Percentiles rank a stretch among this genome's conserved stretches.
These are phyloP conservation scores for Artemisia tridentata DNA, from an alignment of 129 eudicot genomes.

Conservation along the genomic window DNA sequence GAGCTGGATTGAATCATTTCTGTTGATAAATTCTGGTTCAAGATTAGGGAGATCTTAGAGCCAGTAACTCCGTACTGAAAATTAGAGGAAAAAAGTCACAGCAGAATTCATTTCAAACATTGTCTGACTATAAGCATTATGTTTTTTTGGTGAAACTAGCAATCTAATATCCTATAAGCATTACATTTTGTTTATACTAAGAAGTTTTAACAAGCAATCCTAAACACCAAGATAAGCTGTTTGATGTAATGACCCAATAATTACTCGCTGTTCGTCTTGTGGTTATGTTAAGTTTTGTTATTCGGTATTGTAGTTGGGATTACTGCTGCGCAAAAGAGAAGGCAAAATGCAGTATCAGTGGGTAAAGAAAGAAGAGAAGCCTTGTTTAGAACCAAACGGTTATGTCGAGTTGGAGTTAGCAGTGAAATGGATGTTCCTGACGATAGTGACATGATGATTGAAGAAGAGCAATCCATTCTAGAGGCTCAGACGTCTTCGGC, in stretches of 20 bases:
- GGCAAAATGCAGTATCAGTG: slow-evolving; percentile 76
- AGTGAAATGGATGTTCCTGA: slow-evolving; percentile 40
- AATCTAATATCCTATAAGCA: too few relatives aligned
- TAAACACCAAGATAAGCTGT: not conserved
- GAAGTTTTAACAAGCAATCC: too few relatives aligned
- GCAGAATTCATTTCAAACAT: too few relatives aligned
- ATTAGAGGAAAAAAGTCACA: too few relatives aligned
- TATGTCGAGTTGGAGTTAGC: slow-evolving; percentile 76
- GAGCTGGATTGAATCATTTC: too few relatives aligned
- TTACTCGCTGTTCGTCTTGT: not conserved
- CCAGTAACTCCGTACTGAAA: too few relatives aligned
- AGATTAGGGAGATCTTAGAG: too few relatives aligned
- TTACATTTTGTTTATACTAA: too few relatives aligned
- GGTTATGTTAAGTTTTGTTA: not conserved
- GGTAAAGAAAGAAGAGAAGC: slow-evolving; percentile 91
- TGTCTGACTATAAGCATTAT: too few relatives aligned
- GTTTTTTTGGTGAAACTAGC: too few relatives aligned
- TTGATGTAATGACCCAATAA: slow-evolving; percentile 5
- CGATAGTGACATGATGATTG: slow-evolving; percentile 74
- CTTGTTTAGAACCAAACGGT: slow-evolving; percentile 74
- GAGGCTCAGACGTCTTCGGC: slow-evolving; percentile 79
- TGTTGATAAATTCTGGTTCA: too few relatives aligned
- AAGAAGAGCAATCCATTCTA: slow-evolving; percentile 77
- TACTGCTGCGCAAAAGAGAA: slow-evolving; percentile 74
- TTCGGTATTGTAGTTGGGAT: slow-evolving; percentile 58